A percentile compares a stretch with the other conserved stretches of the same genome.
Evolutionary conservation across 1,139 yeast genomes (phyloP).

Genomic region (Candida tropicalis): DNA sequence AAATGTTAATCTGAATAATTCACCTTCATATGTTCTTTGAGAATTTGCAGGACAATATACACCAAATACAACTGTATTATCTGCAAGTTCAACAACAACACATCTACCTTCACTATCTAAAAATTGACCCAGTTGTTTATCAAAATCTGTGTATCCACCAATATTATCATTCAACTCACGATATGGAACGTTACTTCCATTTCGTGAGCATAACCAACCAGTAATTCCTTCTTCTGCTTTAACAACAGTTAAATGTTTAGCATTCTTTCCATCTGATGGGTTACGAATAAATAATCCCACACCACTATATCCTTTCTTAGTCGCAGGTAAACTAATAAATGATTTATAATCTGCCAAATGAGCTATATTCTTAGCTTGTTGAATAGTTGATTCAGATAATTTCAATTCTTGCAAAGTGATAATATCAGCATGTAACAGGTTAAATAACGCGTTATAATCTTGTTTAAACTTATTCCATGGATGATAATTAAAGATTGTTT

Average conservation of each 20-base stretch:
- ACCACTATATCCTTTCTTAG: slow-evolving; percentile 85
- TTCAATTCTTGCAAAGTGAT: slow-evolving; percentile 86
- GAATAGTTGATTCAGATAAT: slow-evolving; percentile 53
- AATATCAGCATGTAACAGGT: slow-evolving; percentile 67
- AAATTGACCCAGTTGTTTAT: slow-evolving; percentile 40
- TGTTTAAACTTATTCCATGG: slow-evolving; percentile 70
- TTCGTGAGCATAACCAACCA: slow-evolving; percentile 51
- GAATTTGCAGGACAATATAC: slow-evolving; percentile 95
- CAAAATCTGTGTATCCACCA: slow-evolving; percentile 71
- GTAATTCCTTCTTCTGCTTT: slow-evolving; percentile 92
- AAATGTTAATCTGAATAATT: slow-evolving; percentile 59
- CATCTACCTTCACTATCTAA: slow-evolving; percentile 88
- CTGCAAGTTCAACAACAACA: slow-evolving; percentile 70
- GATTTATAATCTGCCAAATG: slow-evolving; percentile 59
- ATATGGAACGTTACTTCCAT: slow-evolving; percentile 18
- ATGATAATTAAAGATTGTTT: slow-evolving; percentile 75
- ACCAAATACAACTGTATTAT: slow-evolving; percentile 65
- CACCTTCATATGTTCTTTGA: slow-evolving; percentile 68
- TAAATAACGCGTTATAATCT: slow-evolving; percentile 53
- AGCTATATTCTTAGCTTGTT: slow-evolving; percentile 49
- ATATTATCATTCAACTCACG: slow-evolving; percentile 41
- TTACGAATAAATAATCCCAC: slow-evolving; percentile 80
- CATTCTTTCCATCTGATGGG: slow-evolving; percentile 35
- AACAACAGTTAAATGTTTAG: slow-evolving; percentile 48
- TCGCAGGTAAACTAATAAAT: slow-evolving; percentile 68